Base-by-base conservation (phyloP, 139 green algal species). In the Coelastrella sp. region DNA sequence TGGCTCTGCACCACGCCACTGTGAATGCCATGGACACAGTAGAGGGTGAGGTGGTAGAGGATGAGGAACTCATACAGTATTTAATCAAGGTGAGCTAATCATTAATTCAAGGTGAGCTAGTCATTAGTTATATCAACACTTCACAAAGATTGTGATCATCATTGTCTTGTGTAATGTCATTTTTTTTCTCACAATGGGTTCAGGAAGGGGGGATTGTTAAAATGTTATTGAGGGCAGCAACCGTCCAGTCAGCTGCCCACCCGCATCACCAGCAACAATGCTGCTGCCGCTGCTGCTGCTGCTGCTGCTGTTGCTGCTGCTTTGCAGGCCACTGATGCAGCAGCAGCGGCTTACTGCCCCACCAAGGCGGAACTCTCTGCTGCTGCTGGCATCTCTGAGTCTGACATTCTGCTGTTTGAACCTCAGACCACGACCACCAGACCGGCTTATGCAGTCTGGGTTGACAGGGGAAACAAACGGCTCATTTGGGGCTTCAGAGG, bases 401-500 rank as follows among this genome's bases (percentile, higher is more conserved):
- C 35, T 17, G 78, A 91, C 49, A 8, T 91, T 12, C 49, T 91
- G 61, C 73, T 87, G 9, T 80, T 91, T 19, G 63, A 83, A 49
- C 87, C 87, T 4, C 15, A 72, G 65, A 82, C 87, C 4, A 82
- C 63, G 20, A 70, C 87, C 22, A 91, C 56, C 12, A 65, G 87
- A 15, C 87, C 87, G 7, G 87, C 87, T 0, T 87, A 91, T 78
- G 66, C 79, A 19, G 49, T 91, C 49, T 81, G 78, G 58, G 65
- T 87, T 35, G 87, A 87, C 27, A 22, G 27, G 17, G 22, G 49
- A 10, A 59, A 66, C 65, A 82, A 91, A 49, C 65, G 87, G 24
- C 49, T 91, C 6, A 27, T 87, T 12, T 87, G 87, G 87, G 87
- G 63, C 6, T 91, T 91, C 65, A 35, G 87, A 15, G 87, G 87